A percentile compares a stretch with the other conserved stretches of the same genome.
These are phyloP conservation scores for Lactarius sanguifluus DNA, from an alignment of 768 basidiomycete species.

Conservation along the genomic window DNA sequence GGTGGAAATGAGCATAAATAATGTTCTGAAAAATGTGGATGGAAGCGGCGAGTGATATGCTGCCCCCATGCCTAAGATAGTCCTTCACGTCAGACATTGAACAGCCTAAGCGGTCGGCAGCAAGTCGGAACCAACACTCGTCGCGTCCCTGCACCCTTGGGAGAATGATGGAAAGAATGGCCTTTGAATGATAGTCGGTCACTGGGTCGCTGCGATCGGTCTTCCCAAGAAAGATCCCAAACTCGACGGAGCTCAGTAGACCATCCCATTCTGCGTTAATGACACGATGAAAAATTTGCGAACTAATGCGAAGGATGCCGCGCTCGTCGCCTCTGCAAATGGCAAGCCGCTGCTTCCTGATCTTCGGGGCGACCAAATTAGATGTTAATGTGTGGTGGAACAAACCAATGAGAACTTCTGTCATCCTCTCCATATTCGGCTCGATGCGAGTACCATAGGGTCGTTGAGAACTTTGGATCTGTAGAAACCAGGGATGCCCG, in stretches of 20 bases:
- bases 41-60: too few relatives aligned
- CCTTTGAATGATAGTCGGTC: not conserved
- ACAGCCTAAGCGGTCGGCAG: too few relatives aligned
- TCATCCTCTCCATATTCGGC: not conserved
- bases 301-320: not conserved
- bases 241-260: not conserved
- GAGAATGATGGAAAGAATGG: not conserved
- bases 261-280: not conserved
- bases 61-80: too few relatives aligned
- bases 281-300: not conserved
- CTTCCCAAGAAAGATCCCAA: not conserved
- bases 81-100: too few relatives aligned
- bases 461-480: not conserved
- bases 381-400: not conserved
- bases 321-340: not conserved
- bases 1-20: too few relatives aligned
- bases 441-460: not conserved
- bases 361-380: not conserved
- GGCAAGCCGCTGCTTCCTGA: not conserved
- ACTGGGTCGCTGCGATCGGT: too few relatives aligned
- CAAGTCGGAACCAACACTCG: too few relatives aligned
- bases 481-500: not conserved
- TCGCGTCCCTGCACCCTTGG: too few relatives aligned
- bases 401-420: not conserved
- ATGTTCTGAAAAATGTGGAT: too few relatives aligned